Base-by-base conservation (phyloP, 208 protist species). In the Angomonas desouzai region DNA sequence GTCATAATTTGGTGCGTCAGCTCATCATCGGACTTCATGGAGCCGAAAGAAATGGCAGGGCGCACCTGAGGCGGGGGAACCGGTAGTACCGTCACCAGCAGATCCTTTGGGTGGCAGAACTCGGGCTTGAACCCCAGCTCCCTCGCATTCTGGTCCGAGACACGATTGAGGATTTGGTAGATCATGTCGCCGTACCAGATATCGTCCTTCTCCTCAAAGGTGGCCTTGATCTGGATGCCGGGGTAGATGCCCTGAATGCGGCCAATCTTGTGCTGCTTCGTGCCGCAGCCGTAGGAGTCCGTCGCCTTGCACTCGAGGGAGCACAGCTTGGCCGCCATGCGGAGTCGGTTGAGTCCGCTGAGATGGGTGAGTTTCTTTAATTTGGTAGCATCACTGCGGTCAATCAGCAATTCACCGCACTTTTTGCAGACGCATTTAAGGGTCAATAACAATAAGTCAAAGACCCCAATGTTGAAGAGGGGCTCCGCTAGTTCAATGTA, bases 21-120 rank as follows among this genome's bases (percentile, higher is more conserved):
- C 85, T 99, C 98, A 79, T 99, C 98, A 66, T 99, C 92, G 25
- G 86, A 89, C 66, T 91, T 89, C 2, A 79, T 66, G 22, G 81
- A 64, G 16, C 83, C 82, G 55, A 98, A 93, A 38, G 89, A 66
- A 53, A 99, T 91, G 27, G 94, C 89, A 1, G 99, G 99, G n/a
- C 99, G 89, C 38, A 99, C 98, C 56, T 93, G 83, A 30, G 98
- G 98, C 57, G 98, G 99, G 2, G 98, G 93, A 10, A 99, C 94
- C 20, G 98, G 98, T 30, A 99, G 53, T 32, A 88, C 77, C 0
- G 93, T 99, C 1, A 99, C 43, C 16, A 99, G 83, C 70, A 99
- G 62, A 60, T 94, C 85, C 47, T 81, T 78, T 18, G 89, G 89
- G 74, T 92, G 89, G 70, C 84, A 92, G 67, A 75, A 75, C 45